Conservation (phyloP, 495 filamentous ascomycete genomes). For the Xylaria nigripes region DNA sequence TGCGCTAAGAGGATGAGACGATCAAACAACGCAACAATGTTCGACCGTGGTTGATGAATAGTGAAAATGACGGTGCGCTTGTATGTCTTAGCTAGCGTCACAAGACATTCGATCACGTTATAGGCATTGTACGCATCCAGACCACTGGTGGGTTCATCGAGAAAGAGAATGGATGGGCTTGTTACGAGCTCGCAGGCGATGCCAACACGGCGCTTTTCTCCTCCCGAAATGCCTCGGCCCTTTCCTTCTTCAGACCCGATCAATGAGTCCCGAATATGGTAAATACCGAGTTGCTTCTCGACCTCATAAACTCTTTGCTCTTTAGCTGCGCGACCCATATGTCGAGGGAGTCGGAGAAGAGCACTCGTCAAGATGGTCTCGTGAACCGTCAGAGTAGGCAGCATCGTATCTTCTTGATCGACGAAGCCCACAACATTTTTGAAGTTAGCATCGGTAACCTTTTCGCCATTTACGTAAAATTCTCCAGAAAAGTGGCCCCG, state of each 20-base stretch:
- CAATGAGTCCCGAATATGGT: constrained; percentile 81
- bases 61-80: constrained; percentile 96
- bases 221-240: constrained; percentile 90
- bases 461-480: constrained; percentile 92
- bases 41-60: constrained; percentile 98
- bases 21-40: constrained; percentile 98
- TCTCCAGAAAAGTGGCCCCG: constrained; percentile 68
- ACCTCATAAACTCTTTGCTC: constrained; percentile 86
- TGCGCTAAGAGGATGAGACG: constrained; percentile 82
- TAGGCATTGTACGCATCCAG: constrained; percentile 94
- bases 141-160: constrained; percentile 94
- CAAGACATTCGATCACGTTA: constrained; percentile 93
- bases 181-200: constrained; percentile 98
- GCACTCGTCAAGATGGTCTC: constrained; percentile 96
- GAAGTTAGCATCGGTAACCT: constrained; percentile 76
- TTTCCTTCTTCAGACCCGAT: constrained; percentile 97
- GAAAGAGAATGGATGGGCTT: constrained; percentile 91
- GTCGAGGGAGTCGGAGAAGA: constrained; percentile 75
- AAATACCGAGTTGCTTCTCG: constrained; percentile 89
- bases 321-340: constrained; percentile 81
- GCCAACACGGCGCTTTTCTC: constrained; percentile 90
- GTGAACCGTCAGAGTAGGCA: constrained; percentile 93
- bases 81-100: constrained; percentile 90
- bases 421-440: constrained; percentile 91
- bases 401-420: constrained; percentile 97